These are phyloP conservation scores for Phlyctochytrium bullatum DNA, from an alignment of 192 early-diverging fungal species.

Conservation along the genomic window DNA sequence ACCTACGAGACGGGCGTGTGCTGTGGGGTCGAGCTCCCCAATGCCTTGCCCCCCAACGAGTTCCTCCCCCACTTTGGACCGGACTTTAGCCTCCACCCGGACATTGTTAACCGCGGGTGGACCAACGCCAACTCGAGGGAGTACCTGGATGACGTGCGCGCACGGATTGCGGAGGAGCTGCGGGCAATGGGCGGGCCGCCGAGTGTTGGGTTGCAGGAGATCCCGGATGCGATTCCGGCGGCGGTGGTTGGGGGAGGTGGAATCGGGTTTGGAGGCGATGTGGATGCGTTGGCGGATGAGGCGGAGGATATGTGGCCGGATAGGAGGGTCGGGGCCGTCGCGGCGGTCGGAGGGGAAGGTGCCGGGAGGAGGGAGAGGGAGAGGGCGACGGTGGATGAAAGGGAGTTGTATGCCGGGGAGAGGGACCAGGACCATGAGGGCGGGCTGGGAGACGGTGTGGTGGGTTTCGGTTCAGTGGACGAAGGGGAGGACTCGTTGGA, in stretches of 20 bases:
- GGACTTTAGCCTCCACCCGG: constrained; percentile 79
- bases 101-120: constrained; percentile 69
- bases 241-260: too few species aligned
- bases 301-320: constrained; percentile 37
- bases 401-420: constrained; percentile 45
- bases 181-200: constrained; percentile 69
- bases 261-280: constrained; percentile 31
- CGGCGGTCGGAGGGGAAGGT: constrained; percentile 9
- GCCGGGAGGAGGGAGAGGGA: constrained; percentile 29
- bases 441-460: background rate
- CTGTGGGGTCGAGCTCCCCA: constrained; percentile 68
- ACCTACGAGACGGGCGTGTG: constrained; percentile 90
- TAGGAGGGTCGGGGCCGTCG: constrained; percentile 28
- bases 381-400: constrained; percentile 26
- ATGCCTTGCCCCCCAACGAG: constrained; percentile 80
- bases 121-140: constrained; percentile 81
- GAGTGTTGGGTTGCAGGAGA: constrained; percentile 79
- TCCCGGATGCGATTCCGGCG: constrained; percentile 49
- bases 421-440: constrained; percentile 33
- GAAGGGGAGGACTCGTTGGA: too few species aligned
- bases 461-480: too few species aligned
- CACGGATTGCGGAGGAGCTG: constrained; percentile 61
- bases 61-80: constrained; percentile 93
- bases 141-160: constrained; percentile 74
- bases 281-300: constrained; percentile 37